Base-by-base conservation (phyloP, 2,329 filamentous ascomycete genomes). In the Ceratocystis smalleyi region DNA sequence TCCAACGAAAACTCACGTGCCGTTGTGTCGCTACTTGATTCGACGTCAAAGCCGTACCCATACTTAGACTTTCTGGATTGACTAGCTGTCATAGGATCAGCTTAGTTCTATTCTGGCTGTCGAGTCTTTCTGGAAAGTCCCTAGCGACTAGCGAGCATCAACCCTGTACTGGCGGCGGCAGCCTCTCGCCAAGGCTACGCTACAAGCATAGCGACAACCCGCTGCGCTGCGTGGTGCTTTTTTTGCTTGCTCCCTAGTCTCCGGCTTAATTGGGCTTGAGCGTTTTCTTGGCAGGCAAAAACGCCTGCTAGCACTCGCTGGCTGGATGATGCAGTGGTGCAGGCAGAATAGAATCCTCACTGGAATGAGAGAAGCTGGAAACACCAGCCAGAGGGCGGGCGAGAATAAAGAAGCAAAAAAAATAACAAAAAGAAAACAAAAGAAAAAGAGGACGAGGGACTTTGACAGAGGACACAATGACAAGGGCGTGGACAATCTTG, bases 31-130 rank as follows among this genome's bases (percentile, higher is more conserved):
- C 54, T 30, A 17, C 30, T 30, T 24, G 27, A 35, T 57, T 57
- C 30, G 27, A 57, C 30, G 54, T 57, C 27, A 57, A 57, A 57
- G 54, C 54, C 17, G n/a, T n/a, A 5, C 27, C 54, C 30, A 57
- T 51, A 57, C 54, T n/a, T 57, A 57, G 54, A 19, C 19, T 30
- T 57, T 17, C 54, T 35, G 30, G 27, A 30, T 15, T 57, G 27
- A 15, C 54, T 57, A 57, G 54, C 27, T 57, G 27, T 57, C 54
- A 57, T 24, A 57, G 54, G 54, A 57, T 55, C 51, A 15, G 51
- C 51, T 55, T 24, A 27, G 24, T 57, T 57, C 54, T 57, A 57
- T 57, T 57, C 54, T 57, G 32, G 54, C 17, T 57, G 27, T 30
- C 27, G 27, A 57, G 27, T 32, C 54, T 57, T 57, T 57, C 54